phyloP scores from a whole-genome alignment of 83 land plant species.

The Larix sibirica region DNA sequence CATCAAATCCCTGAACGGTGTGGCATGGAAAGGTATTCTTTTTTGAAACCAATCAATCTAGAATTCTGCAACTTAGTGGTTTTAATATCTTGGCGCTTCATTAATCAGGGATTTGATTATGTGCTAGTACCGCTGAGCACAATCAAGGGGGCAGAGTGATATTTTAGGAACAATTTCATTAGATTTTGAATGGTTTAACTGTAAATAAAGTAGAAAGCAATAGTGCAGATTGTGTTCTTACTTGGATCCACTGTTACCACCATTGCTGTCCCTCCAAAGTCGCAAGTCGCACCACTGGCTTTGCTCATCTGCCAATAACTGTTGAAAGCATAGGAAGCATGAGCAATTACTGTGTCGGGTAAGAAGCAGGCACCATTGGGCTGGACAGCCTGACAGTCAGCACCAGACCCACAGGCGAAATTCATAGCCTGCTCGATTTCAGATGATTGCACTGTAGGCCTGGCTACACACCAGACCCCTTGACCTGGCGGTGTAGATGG shows the following conservation, averaged over 20 bases:
- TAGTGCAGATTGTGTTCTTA: slow-evolving; percentile 10
- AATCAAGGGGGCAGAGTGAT: no score
- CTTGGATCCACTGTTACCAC: slow-evolving; percentile 69
- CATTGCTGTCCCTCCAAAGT: slow-evolving; percentile 65
- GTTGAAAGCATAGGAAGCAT: slow-evolving; percentile 76
- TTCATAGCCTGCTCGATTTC: slow-evolving; percentile 67
- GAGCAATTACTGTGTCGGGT: slow-evolving; percentile 49
- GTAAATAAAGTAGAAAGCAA: no score
- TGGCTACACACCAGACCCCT: slow-evolving; percentile 69
- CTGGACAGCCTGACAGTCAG: slow-evolving; percentile 55
- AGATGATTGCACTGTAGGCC: slow-evolving; percentile 62
- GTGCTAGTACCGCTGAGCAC: no score
- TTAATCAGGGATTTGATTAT: no score
- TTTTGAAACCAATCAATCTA: no score
- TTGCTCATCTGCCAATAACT: slow-evolving; percentile 64
- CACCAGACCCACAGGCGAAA: slow-evolving; percentile 72
- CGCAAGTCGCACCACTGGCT: slow-evolving; percentile 58
- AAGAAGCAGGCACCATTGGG: slow-evolving; percentile 50
- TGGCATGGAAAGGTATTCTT: no score
- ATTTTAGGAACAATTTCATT: no score
- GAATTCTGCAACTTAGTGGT: no score
- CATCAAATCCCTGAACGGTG: no score
- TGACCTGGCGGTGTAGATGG: slow-evolving; percentile 1
- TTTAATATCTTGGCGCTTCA: no score
- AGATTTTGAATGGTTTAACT: no score